Percentiles rank a stretch among this genome's conserved stretches.
phyloP scores from a whole-genome alignment of 2,329 filamentous ascomycete species.

The Lasiodiplodia gonubiensis region DNA sequence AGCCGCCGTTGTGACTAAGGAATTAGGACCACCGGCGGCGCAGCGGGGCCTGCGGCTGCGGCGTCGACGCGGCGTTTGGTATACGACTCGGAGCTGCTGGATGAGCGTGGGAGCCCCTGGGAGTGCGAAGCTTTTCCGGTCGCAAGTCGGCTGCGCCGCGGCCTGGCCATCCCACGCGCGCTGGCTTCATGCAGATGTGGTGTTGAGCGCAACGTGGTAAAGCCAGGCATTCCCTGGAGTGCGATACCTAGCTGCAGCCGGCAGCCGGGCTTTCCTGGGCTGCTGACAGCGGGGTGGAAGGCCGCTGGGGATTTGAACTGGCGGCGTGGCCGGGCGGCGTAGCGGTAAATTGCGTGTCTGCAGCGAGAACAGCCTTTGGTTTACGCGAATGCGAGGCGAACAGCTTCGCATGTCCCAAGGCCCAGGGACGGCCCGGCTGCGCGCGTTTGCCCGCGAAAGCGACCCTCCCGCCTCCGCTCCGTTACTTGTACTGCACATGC shows the following conservation, averaged over 20 bases:
- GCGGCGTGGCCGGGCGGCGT: neutral
- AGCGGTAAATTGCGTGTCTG: conserved; percentile 5
- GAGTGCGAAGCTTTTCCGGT: neutral
- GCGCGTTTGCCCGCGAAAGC: neutral
- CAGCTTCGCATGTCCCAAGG: neutral
- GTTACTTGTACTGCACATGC: neutral
- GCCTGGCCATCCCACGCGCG: neutral
- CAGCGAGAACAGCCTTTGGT: neutral
- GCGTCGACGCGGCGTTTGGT: conserved; percentile 8
- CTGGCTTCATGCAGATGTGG: conserved; percentile 1
- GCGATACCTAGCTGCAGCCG: conserved; percentile 14
- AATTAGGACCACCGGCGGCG: neutral
- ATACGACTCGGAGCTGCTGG: neutral
- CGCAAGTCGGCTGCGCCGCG: neutral
- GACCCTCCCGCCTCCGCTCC: neutral
- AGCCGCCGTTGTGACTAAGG: conserved; percentile 19
- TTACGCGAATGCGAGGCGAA: conserved; percentile 12
- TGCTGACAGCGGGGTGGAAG: conserved; percentile 11
- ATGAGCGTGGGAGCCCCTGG: neutral
- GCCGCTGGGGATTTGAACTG: neutral
- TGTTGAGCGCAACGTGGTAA: neutral
- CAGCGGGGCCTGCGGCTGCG: conserved; percentile 7
- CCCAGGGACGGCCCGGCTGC: neutral
- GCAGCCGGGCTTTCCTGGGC: neutral
- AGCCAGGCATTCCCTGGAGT: neutral